Evolutionary conservation across 2,329 filamentous ascomycete genomes (phyloP), one percentile per base, ranked within the genome.

Genomic region (Sporothrix luriei): DNA sequence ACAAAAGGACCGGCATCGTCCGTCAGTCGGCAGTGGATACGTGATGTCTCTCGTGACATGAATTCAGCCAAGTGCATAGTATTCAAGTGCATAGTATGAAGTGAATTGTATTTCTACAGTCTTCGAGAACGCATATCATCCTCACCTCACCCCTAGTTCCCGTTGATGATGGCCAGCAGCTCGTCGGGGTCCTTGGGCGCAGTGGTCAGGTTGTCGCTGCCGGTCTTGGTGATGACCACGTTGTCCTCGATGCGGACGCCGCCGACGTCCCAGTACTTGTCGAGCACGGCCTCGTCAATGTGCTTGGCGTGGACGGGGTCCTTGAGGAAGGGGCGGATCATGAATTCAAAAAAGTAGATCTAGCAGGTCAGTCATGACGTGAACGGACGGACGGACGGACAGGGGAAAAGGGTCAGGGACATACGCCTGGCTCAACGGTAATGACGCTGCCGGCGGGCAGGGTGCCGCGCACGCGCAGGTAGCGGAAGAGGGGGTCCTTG

Each of bases 301-400:
- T 88, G 96, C 76, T 90, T 88, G 68, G 86, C 85, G 76, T 94
- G 88, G 62, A 87, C 85, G 0, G 90, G 87, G 73, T 93, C 88
- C 62, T 88, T 84, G 14, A 97, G 82, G 77, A 91, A 95, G 0
- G 93, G 91, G 57, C 90, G 87, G 72, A 97, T 91, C 73, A 96
- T 96, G 77, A 94, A 97, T 24, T 88, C 86, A 80, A 92, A 97
- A 79, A 97, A 97, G 81, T 97, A 97, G 72, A 94, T 89, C 87
- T 89, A 52, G 9, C 9, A 68, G 82, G 33, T 33, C 33, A 33
- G 33, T 33, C 33, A 6, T 33, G 33, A 1, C 43, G 9, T 43
- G 5, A 5, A 57, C 51, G 67, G 2, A 13, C 3, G n/a, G 14
- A 29, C 29, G 65, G 52, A 16, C 29, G 29, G 29, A 29, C 29